Conservation (phyloP, 345 rosid genomes). For the Populus alba region DNA sequence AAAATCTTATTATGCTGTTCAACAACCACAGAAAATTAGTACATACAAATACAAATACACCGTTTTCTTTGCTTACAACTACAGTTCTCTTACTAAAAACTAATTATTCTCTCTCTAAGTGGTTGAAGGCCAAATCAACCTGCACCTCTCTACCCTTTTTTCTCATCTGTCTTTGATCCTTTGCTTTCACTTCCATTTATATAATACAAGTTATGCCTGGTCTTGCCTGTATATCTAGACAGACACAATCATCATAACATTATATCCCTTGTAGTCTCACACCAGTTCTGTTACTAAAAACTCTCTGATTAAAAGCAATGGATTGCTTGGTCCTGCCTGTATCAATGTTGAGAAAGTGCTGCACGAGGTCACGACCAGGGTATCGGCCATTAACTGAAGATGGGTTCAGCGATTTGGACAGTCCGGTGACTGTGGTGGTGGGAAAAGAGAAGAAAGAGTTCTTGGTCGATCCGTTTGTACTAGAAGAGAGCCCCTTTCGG, state of each 20-base stretch:
- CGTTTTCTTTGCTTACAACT: slow-evolving; percentile 22
- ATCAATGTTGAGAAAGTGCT: slow-evolving; percentile 37
- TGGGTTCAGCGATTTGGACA: slow-evolving; percentile 18
- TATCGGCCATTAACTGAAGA: slow-evolving; percentile 39
- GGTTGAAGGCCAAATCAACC: slow-evolving; percentile 42
- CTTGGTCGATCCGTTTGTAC: slow-evolving; percentile 55
- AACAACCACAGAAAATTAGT: neutral
- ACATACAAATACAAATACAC: neutral
- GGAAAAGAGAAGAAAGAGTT: slow-evolving; percentile 79
- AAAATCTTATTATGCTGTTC: neutral
- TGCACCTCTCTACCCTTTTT: slow-evolving; percentile 18
- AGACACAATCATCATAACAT: neutral
- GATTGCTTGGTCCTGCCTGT: slow-evolving; percentile 70
- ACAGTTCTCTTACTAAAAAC: neutral
- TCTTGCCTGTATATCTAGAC: neutral
- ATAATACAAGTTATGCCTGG: neutral
- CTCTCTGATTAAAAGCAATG: slow-evolving; percentile 2
- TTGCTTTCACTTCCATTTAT: slow-evolving; percentile 14
- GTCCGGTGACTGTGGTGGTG: slow-evolving; percentile 61
- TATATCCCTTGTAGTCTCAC: neutral
- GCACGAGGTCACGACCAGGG: slow-evolving; percentile 32
- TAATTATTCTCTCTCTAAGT: slow-evolving; percentile 20
- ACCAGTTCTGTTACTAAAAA: neutral
- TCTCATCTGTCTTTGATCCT: slow-evolving; percentile 2
- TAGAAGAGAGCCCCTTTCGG: slow-evolving; percentile 67